Base-by-base conservation (phyloP, 768 basidiomycete species). In the Megacollybia marginata region DNA sequence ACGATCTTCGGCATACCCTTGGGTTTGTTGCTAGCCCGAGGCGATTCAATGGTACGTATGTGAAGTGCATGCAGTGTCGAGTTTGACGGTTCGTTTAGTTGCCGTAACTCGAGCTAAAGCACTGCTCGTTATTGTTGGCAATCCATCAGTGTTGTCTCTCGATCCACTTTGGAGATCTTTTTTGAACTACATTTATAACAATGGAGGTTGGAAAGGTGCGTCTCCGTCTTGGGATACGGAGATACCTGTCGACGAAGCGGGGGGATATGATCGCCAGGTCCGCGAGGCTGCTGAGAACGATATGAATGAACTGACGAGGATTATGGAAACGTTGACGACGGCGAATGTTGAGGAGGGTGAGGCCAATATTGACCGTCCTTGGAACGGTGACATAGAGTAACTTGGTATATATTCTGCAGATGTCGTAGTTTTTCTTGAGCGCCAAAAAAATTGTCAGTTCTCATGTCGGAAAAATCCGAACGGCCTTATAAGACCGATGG, bases 141-240 rank as follows among this genome's bases (percentile, higher is more conserved):
- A 84, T 52, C 78, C 81, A 0, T 59, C 68, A 8, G 78, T 83
- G 4, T 65, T 85, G 0, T 75, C 75, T 8, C 69, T 83, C 1
- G 82, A 85, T 53, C 81, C 82, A 1, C 64, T 83, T 2, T 83
- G 83, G 83, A 64, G 81, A 4, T 60, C 65, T 0, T 83, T 83
- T 66, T 58, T 85, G 44, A 82, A 80, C 50, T 82, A 78, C 53
- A 61, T 83, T n/a, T 61, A 78, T 52, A 46, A 56, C 15, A 70
- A 74, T 12, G 73, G 73, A 2, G 83, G 80, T 1, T 84, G 81
- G 77, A 44, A 12, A 32, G 60, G 54, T 28, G 42, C 19, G 9
- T 15, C 8, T 13, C 54, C 55, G 4, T 51, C 23, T 42, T 58
- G 53, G 53, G 55, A 49, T 46, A 49, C 45, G 33, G 50, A 34